Percentiles rank a stretch among this genome's conserved stretches.
Evolutionary conservation across 2,329 filamentous ascomycete genomes (phyloP).

Genomic region (Aspergillus quadrilineatus): DNA sequence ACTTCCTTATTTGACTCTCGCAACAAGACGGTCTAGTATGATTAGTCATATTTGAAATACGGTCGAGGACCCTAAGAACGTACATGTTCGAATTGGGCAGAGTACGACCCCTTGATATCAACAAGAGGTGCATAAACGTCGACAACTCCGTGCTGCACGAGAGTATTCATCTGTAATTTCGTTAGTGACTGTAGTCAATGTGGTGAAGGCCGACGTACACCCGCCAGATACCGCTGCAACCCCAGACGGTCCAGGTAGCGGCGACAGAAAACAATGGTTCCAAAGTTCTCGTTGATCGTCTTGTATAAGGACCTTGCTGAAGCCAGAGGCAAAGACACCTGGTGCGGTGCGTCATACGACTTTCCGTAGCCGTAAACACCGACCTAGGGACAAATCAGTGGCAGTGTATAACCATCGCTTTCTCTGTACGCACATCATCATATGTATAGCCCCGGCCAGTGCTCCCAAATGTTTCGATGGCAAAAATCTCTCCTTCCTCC

Average conservation of each 20-base stretch:
- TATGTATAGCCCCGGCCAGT: constrained; percentile 52
- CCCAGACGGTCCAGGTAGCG: constrained; percentile 66
- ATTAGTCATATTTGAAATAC: background rate
- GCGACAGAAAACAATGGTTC: constrained; percentile 60
- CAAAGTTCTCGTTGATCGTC: constrained; percentile 62
- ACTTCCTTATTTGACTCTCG: constrained; percentile 51
- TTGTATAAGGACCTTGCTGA: constrained; percentile 59
- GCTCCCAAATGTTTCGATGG: constrained; percentile 59
- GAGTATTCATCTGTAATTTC: constrained; percentile 53
- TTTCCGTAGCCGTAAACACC: constrained; percentile 56
- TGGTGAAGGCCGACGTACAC: constrained; percentile 41
- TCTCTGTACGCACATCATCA: constrained; percentile 45
- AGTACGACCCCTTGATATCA: constrained; percentile 61
- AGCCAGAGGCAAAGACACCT: constrained; percentile 44
- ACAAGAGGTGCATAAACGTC: constrained; percentile 58
- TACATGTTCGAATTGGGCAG: constrained; percentile 64
- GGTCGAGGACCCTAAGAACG: constrained; percentile 7
- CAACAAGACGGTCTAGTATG: constrained; percentile 49
- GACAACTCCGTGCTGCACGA: constrained; percentile 58
- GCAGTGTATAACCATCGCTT: background rate
- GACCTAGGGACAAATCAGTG: constrained; percentile 30
- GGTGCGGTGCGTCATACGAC: constrained; percentile 38
- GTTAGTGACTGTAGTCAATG: constrained; percentile 17
- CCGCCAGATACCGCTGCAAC: constrained; percentile 58
- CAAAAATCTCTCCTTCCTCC: constrained; percentile 60